A percentile compares a stretch with the other conserved stretches of the same genome.
phyloP scores from a whole-genome alignment of 2,329 filamentous ascomycete species.

The Mollisiaceae sp. region DNA sequence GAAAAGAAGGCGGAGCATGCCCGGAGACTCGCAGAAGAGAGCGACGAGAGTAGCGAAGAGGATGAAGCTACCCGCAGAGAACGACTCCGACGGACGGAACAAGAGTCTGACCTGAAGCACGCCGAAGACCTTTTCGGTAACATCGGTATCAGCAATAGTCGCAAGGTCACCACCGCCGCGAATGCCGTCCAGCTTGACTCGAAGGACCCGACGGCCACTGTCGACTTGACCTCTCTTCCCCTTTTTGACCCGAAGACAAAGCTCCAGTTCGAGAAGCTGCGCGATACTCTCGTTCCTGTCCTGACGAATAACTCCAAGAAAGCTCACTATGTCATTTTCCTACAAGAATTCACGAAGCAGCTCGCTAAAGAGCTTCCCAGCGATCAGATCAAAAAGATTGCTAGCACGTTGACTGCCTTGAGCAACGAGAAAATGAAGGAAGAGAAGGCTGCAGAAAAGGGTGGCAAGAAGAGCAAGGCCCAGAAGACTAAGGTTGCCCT shows the following conservation, averaged over 20 bases:
- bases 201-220: conserved; percentile 74
- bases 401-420: conserved; percentile 84
- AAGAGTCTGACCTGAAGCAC: conserved; percentile 87
- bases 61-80: conserved; percentile 76
- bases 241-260: conserved; percentile 92
- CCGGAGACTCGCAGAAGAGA: conserved; percentile 58
- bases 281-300: conserved; percentile 79
- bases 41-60: conserved; percentile 62
- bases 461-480: conserved; percentile 95
- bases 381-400: conserved; percentile 95
- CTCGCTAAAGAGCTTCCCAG: conserved; percentile 86
- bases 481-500: conserved; percentile 92
- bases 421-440: conserved; percentile 99
- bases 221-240: conserved; percentile 80
- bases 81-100: conserved; percentile 77
- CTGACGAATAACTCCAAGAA: conserved; percentile 80
- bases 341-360: conserved; percentile 89
- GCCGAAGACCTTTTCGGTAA: conserved; percentile 89
- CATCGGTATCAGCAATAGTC: conserved; percentile 68
- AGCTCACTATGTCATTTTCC: conserved; percentile 86
- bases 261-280: conserved; percentile 80
- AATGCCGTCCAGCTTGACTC: conserved; percentile 71
- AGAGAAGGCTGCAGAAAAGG: conserved; percentile 93
- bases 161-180: conserved; percentile 69
- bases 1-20: conserved; percentile 71